phyloP scores from a whole-genome alignment of 768 basidiomycete genomes.

The Pulveroboletus ravenelii region DNA sequence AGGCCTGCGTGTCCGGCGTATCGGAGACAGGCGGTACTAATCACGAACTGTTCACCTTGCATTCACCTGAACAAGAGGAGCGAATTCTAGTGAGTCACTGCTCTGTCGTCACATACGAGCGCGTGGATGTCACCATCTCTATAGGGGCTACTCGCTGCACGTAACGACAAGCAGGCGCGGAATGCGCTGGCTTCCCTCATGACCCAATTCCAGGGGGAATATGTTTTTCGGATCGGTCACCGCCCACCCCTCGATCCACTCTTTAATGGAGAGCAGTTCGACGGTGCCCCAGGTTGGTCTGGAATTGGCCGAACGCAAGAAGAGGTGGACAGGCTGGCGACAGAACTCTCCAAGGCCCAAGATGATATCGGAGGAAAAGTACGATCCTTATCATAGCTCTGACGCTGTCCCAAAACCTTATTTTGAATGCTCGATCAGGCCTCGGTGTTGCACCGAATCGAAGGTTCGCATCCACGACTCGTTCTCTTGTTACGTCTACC shows the following conservation, averaged over 20 bases:
- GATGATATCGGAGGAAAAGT: conserved; percentile 85
- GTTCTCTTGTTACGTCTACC: conserved; percentile 69
- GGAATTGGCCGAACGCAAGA: conserved; percentile 47
- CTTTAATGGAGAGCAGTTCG: conserved; percentile 47
- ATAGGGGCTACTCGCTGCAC: conserved; percentile 40
- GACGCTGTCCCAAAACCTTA: background rate
- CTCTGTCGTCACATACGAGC: background rate
- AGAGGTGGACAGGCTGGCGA: conserved; percentile 46
- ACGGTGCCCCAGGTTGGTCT: conserved; percentile 47
- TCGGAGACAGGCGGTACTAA: background rate
- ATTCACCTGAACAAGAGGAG: conserved; percentile 16
- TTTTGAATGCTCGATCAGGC: conserved; percentile 34
- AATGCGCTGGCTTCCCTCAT: conserved; percentile 62
- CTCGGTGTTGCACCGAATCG: conserved; percentile 49
- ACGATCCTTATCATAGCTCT: conserved; percentile 3
- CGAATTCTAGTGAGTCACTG: conserved; percentile 12
- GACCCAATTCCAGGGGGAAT: conserved; percentile 68
- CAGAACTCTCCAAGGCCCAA: conserved; percentile 43
- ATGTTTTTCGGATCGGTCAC: conserved; percentile 66
- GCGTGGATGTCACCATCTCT: background rate
- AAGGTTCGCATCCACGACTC: conserved; percentile 47
- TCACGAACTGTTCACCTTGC: background rate
- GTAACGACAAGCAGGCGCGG: conserved; percentile 51
- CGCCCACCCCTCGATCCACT: conserved; percentile 56
- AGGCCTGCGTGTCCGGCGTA: conserved; percentile 29